Evolutionary conservation across 2,329 filamentous ascomycete species (phyloP).

Genomic region (Trichoderma aggressivum): DNA sequence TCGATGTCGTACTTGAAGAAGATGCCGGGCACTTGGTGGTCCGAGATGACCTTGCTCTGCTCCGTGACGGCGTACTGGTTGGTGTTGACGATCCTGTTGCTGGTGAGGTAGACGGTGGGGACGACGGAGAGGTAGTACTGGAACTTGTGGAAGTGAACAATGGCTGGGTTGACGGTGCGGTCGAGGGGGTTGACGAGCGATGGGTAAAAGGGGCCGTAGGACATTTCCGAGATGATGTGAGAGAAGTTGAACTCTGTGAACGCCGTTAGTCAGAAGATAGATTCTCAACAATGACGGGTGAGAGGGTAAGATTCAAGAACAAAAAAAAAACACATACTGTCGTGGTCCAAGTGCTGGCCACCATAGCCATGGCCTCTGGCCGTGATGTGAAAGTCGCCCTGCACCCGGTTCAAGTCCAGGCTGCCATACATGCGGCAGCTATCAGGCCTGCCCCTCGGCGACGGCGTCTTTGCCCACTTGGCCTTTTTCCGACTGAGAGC

Average conservation of each 20-base stretch:
- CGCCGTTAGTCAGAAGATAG: conserved; percentile 22
- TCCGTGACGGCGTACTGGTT: conserved; percentile 98
- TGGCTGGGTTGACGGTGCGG: conserved; percentile 76
- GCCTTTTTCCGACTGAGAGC: conserved; percentile 61
- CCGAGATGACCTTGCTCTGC: conserved; percentile 68
- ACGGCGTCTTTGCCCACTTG: conserved; percentile 74
- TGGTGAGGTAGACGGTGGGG: conserved; percentile 83
- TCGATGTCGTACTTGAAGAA: conserved; percentile 99
- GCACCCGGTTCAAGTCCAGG: conserved; percentile 91
- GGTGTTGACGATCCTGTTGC: conserved; percentile 69
- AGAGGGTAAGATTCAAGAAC: background rate
- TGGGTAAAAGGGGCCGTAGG: conserved; percentile 95
- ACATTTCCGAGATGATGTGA: conserved; percentile 92
- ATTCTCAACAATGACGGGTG: background rate
- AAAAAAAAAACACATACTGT: conserved; percentile 51
- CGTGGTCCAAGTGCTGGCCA: conserved; percentile 76
- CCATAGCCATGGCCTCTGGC: conserved; percentile 93
- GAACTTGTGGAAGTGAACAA: conserved; percentile 84
- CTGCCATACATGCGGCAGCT: conserved; percentile 88
- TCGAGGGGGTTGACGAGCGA: conserved; percentile 92
- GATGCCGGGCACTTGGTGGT: conserved; percentile 75
- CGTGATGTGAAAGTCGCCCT: conserved; percentile 97
- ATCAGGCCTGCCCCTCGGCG: conserved; percentile 57
- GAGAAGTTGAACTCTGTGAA: conserved; percentile 92
- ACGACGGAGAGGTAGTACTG: conserved; percentile 97